A percentile compares a stretch with the other conserved stretches of the same genome.
Conservation (phyloP, 371 early-diverging fungal species). For the Actinomucor elegans region DNA sequence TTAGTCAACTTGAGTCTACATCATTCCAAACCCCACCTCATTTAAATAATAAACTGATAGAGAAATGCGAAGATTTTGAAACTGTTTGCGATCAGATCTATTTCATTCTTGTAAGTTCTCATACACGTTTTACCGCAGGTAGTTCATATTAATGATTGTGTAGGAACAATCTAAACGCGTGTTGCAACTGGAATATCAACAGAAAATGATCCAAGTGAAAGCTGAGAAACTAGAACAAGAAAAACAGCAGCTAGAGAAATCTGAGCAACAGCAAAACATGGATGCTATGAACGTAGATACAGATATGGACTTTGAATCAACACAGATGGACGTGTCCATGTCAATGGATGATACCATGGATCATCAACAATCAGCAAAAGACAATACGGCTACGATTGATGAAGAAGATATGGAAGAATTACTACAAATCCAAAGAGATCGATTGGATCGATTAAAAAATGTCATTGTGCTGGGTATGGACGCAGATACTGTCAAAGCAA, state of each 20-base stretch:
- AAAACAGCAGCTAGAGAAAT: conserved; percentile 14
- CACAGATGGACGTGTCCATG: conserved; percentile 13
- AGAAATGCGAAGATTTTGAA: conserved; percentile 48
- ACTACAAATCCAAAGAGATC: conserved; percentile 43
- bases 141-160: not conserved
- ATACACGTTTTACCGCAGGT: too few species aligned
- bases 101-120: conserved; percentile 30
- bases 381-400: conserved; percentile 4
- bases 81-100: conserved; percentile 50
- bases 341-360: conserved; percentile 1
- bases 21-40: conserved; percentile 24
- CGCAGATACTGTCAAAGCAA: conserved; percentile 35
- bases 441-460: conserved; percentile 40
- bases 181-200: conserved; percentile 38
- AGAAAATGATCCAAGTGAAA: conserved; percentile 19
- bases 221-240: conserved; percentile 13
- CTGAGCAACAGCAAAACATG: conserved; percentile 7
- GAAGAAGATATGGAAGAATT: conserved; percentile 45
- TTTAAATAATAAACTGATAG: conserved; percentile 27
- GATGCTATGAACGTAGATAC: conserved; percentile 8
- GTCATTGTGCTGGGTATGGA: conserved; percentile 47
- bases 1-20: conserved; percentile 24
- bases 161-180: conserved; percentile 49
- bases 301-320: conserved; percentile 14
- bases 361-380: not conserved